Base-by-base conservation (phyloP, 1,284 basidiomycete genomes). In the Afroboletus lepidellus region DNA sequence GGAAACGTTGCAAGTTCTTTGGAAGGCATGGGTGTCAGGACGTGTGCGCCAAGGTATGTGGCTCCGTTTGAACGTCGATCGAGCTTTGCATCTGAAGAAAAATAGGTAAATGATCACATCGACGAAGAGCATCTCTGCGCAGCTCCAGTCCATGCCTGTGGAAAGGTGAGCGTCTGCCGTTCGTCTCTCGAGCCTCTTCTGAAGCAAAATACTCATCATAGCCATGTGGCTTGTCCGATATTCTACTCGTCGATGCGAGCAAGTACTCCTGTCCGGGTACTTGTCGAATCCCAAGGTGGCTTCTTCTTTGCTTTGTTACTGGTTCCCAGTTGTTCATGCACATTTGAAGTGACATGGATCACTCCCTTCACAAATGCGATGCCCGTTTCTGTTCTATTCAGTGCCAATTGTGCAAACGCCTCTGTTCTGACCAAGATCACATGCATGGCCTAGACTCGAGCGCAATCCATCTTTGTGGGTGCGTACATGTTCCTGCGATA, bases 91-190 rank as follows among this genome's bases (percentile, higher is more conserved):
- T n/a, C 20, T 53, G 5, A 65, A 18, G 7, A 29, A 6, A 32
- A 46, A 13, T 2, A 80, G 79, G 62, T 74, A 13, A 67, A 70
- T n/a, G 68, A 67, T 33, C 78, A 82, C 50, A 37, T 50, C 12
- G 79, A 76, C 2, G 72, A 70, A 0, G 76, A 74, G 3, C 83
- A 85, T 55, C 50, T 77, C 43, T 85, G 83, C 58, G 74, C 79
- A 1, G 78, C 81, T 8, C 64, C 68, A 1, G 60, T 73, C 1
- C 83, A 85, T 56, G 73, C 73, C 18, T 85, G 84, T 51, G 80
- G 80, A 25, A 66, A 77, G 70, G 82, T 79, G 53, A 46, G 67
- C 3, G 2, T 21, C 1, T 21, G 2, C 9, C 5, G 44, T 12
- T 32, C 7, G 8, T 16, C 15, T 25, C n/a, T n/a, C n/a, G 20